Conservation (phyloP, 2,329 filamentous ascomycete genomes). For the Trichoderma hamatum region DNA sequence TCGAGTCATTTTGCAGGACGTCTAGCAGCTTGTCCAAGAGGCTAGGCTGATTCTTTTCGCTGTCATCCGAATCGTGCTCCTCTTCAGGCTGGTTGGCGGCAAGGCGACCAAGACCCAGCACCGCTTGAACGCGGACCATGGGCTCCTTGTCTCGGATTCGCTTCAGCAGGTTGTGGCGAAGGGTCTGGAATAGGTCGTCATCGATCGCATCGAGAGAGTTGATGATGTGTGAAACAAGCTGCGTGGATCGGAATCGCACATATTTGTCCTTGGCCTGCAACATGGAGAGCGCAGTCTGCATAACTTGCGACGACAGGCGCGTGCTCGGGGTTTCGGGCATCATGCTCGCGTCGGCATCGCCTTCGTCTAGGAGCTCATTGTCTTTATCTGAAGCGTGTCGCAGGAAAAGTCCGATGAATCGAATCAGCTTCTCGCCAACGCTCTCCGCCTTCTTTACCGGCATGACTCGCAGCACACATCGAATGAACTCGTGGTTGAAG, state of each 20-base stretch:
- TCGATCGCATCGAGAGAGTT: slow-evolving; percentile 92
- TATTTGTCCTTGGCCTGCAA: slow-evolving; percentile 88
- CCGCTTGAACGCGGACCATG: slow-evolving; percentile 88
- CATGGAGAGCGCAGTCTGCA: slow-evolving; percentile 74
- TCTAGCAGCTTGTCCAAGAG: slow-evolving; percentile 83
- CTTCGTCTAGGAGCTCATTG: slow-evolving; percentile 65
- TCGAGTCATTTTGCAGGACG: slow-evolving; percentile 90
- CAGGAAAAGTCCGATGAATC: slow-evolving; percentile 87
- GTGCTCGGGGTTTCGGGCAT: slow-evolving; percentile 83
- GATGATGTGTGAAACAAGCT: slow-evolving; percentile 87
- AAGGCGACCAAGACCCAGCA: slow-evolving; percentile 83
- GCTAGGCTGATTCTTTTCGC: slow-evolving; percentile 66
- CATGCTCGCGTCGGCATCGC: slow-evolving; percentile 69
- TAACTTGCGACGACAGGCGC: slow-evolving; percentile 73
- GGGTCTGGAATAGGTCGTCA: slow-evolving; percentile 82
- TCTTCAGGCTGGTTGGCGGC: slow-evolving; percentile 77
- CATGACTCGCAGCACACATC: slow-evolving; percentile 81
- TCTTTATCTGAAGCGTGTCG: slow-evolving; percentile 72
- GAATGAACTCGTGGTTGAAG: slow-evolving; percentile 83
- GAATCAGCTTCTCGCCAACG: slow-evolving; percentile 81
- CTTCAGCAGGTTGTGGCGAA: slow-evolving; percentile 78
- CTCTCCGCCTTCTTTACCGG: slow-evolving; percentile 89
- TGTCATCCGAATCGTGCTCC: slow-evolving; percentile 69
- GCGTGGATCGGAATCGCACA: slow-evolving; percentile 85
- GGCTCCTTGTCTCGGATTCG: slow-evolving; percentile 92